Percentiles rank a stretch among this genome's conserved stretches.
These are phyloP conservation scores for Chaetomiaceae sp. DNA, from an alignment of 2,329 filamentous ascomycete genomes.

Conservation along the genomic window DNA sequence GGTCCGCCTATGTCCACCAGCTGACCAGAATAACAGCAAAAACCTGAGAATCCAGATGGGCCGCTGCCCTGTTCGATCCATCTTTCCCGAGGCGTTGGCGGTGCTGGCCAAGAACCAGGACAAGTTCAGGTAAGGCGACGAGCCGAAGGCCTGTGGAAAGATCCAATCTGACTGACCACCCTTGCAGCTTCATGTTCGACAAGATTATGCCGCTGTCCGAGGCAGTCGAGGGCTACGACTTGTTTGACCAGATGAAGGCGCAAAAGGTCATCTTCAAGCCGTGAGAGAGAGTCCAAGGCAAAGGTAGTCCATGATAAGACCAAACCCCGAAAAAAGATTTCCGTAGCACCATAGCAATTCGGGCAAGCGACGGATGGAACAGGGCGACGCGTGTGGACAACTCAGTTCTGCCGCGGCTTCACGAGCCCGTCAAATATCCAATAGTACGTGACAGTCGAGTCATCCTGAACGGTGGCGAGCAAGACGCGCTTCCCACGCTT, in stretches of 20 bases:
- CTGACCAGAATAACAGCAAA: conserved; percentile 48
- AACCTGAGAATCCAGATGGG: conserved; percentile 73
- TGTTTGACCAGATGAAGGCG: conserved; percentile 68
- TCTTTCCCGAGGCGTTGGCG: conserved; percentile 61
- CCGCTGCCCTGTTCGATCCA: conserved; percentile 66
- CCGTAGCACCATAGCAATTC: no score
- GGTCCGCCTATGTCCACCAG: not conserved
- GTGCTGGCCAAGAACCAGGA: conserved; percentile 63
- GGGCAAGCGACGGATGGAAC: not conserved
- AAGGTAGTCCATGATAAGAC: no score
- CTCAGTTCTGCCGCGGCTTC: conserved; percentile 76
- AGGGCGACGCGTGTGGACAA: not conserved
- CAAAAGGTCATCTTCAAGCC: conserved; percentile 68
- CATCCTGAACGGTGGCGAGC: conserved; percentile 70
- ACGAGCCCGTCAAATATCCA: conserved; percentile 82
- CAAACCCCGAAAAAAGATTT: no score
- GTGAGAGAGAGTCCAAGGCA: conserved; percentile 31
- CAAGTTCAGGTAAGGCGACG: conserved; percentile 55
- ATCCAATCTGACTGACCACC: not conserved
- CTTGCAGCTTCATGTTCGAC: conserved; percentile 66
- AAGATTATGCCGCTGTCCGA: conserved; percentile 66
- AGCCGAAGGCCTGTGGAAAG: not conserved
- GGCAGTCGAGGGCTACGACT: conserved; percentile 62
- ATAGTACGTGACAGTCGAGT: conserved; percentile 82
- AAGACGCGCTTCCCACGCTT: conserved; percentile 62